These are phyloP conservation scores for Malassezia brasiliensis DNA, from an alignment of 1,284 basidiomycete genomes.

Conservation along the genomic window DNA sequence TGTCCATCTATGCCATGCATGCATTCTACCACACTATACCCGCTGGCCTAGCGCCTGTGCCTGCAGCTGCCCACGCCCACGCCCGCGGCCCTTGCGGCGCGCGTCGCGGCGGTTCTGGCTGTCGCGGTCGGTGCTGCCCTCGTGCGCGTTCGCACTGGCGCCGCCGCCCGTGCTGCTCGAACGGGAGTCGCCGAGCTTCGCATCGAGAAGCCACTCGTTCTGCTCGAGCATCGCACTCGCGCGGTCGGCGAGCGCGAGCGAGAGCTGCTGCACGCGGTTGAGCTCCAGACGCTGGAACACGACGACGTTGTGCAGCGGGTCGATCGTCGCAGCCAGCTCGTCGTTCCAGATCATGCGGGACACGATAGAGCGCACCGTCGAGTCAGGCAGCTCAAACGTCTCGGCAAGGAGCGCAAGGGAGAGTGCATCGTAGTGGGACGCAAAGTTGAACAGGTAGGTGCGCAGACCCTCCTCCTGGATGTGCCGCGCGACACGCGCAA, in stretches of 20 bases:
- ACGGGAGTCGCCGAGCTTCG: constrained; percentile 60
- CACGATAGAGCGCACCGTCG: constrained; percentile 77
- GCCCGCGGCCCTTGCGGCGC: constrained; percentile 32
- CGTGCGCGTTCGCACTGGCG: constrained; percentile 13
- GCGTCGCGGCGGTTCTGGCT: constrained; percentile 27
- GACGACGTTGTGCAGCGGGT: constrained; percentile 71
- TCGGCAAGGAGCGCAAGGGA: constrained; percentile 75
- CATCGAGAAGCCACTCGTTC: constrained; percentile 87
- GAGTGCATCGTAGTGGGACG: constrained; percentile 82
- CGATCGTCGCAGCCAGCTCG: constrained; percentile 83
- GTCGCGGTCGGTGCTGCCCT: constrained; percentile 25
- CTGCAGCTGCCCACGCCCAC: constrained; percentile 38
- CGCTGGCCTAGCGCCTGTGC: constrained; percentile 37
- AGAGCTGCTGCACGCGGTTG: constrained; percentile 50
- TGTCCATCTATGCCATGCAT: background rate
- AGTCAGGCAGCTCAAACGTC: constrained; percentile 73
- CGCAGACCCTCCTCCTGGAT: constrained; percentile 96
- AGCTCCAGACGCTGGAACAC: constrained; percentile 81
- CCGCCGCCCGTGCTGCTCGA: background rate
- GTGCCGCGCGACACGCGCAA: constrained; percentile 88
- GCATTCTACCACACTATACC: constrained; percentile 18
- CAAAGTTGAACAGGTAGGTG: constrained; percentile 97
- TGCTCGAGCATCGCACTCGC: constrained; percentile 79
- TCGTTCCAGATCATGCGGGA: constrained; percentile 99
- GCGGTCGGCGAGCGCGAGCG: constrained; percentile 65